Conservation (phyloP, 495 filamentous ascomycete species). For the Neurospora sp. region DNA sequence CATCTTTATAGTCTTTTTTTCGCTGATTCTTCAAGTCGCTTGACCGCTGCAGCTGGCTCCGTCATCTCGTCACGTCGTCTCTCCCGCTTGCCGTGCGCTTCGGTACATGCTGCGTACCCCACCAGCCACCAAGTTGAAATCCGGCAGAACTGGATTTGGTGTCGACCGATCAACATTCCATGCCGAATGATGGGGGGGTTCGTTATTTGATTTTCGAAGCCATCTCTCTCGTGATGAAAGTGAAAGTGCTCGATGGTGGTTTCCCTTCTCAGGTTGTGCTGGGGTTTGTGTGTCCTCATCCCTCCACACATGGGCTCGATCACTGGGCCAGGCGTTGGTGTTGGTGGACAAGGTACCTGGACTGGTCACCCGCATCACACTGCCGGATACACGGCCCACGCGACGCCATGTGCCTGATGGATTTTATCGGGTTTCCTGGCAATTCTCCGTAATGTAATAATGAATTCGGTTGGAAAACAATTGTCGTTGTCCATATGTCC, state of each 20-base stretch:
- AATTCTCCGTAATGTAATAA: not conserved
- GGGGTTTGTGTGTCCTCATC: not conserved
- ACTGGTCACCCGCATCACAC: not conserved
- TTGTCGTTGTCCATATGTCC: not conserved
- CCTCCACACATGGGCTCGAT: not conserved
- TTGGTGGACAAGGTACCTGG: not conserved
- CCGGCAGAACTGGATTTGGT: not conserved
- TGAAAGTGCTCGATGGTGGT: not conserved
- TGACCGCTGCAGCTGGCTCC: conserved; percentile 12
- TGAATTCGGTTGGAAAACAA: not conserved
- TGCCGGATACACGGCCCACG: not conserved
- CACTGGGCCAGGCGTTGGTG: not conserved
- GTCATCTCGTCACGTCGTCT: not conserved
- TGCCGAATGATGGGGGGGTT: not conserved
- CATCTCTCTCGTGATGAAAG: not conserved
- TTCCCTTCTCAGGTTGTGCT: too few relatives aligned
- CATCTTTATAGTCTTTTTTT: not conserved
- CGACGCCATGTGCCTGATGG: not conserved
- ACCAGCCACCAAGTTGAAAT: not conserved
- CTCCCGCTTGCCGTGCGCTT: conserved; percentile 7
- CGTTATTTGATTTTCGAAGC: not conserved
- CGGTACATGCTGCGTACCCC: conserved; percentile 10
- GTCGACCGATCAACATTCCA: not conserved
- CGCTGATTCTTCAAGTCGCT: conserved; percentile 5
- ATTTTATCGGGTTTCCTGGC: not conserved